These are phyloP conservation scores for Myriosclerotinia scirpicola DNA, from an alignment of 2,329 filamentous ascomycete species.

Conservation along the genomic window DNA sequence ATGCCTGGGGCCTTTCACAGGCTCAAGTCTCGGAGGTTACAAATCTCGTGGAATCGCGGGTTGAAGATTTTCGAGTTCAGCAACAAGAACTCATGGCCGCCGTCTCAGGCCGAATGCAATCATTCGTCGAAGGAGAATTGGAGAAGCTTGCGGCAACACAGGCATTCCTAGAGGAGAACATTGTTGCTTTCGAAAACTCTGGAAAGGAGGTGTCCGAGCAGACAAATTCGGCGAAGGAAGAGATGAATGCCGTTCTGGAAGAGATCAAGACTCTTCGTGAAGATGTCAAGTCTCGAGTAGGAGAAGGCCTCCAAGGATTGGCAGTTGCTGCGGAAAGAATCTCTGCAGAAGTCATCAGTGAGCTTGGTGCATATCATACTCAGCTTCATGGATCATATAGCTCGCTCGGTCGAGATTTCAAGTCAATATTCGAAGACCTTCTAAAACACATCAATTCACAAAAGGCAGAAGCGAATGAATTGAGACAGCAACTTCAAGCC, in stretches of 20 bases:
- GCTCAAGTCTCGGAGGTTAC: constrained; percentile 76
- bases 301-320: constrained; percentile 79
- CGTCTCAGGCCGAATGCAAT: constrained; percentile 70
- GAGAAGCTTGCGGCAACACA: constrained; percentile 69
- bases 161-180: constrained; percentile 67
- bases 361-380: constrained; percentile 80
- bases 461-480: constrained; percentile 69
- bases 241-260: constrained; percentile 87
- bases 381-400: constrained; percentile 83
- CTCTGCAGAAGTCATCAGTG: constrained; percentile 81
- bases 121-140: constrained; percentile 75
- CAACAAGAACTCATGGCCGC: constrained; percentile 69
- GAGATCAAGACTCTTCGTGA: constrained; percentile 90
- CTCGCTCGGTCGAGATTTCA: constrained; percentile 81
- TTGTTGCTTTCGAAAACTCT: constrained; percentile 65
- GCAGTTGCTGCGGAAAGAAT: constrained; percentile 85
- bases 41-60: constrained; percentile 69
- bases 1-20: constrained; percentile 75
- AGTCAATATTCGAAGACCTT: constrained; percentile 78
- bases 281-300: constrained; percentile 82
- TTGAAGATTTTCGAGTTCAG: constrained; percentile 69
- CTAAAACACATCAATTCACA: constrained; percentile 73
- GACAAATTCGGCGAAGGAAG: constrained; percentile 69
- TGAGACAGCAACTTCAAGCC: constrained; percentile 69
- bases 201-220: constrained; percentile 67